Percentiles rank a stretch among this genome's conserved stretches.
phyloP scores from a whole-genome alignment of 2,329 filamentous ascomycete species.

The Tolypocladium ovalisporum region DNA sequence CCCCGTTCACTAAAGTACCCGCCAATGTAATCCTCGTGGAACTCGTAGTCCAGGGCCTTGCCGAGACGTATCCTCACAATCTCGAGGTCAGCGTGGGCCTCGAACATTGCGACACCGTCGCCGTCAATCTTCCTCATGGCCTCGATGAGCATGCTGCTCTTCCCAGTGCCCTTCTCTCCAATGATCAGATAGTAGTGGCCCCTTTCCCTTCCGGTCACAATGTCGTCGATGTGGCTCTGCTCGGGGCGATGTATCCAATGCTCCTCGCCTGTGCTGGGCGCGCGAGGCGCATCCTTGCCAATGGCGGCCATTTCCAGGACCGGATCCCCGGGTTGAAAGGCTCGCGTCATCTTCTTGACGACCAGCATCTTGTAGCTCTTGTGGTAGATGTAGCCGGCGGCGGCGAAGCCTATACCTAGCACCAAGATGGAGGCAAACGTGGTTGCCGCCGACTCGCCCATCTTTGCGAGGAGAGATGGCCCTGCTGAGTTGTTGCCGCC shows the following conservation, averaged over 20 bases:
- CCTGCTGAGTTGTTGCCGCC: constrained; percentile 9
- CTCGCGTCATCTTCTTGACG: constrained; percentile 83
- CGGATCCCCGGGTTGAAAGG: constrained; percentile 86
- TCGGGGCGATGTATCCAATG: constrained; percentile 75
- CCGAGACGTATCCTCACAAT: constrained; percentile 90
- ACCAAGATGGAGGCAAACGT: constrained; percentile 66
- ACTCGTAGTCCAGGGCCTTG: constrained; percentile 92
- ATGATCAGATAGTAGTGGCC: constrained; percentile 89
- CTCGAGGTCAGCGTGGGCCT: constrained; percentile 88
- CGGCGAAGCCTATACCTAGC: constrained; percentile 51
- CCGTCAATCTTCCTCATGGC: constrained; percentile 90
- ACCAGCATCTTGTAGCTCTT: constrained; percentile 82
- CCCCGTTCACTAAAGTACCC: constrained; percentile 91
- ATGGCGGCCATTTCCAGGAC: constrained; percentile 70
- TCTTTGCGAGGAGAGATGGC: constrained; percentile 41
- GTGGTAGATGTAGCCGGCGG: constrained; percentile 69
- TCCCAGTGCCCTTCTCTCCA: constrained; percentile 92
- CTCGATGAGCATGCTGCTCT: constrained; percentile 91
- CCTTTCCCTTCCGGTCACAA: constrained; percentile 58
- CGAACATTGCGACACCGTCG: constrained; percentile 86
- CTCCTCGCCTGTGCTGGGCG: constrained; percentile 26
- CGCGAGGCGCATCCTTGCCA: constrained; percentile 42
- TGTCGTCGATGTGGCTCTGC: constrained; percentile 70
- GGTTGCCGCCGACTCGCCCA: constrained; percentile 64
- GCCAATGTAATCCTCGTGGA: constrained; percentile 95